Conservation (phyloP, 805 yeast species). For the Spathaspora sp. region DNA sequence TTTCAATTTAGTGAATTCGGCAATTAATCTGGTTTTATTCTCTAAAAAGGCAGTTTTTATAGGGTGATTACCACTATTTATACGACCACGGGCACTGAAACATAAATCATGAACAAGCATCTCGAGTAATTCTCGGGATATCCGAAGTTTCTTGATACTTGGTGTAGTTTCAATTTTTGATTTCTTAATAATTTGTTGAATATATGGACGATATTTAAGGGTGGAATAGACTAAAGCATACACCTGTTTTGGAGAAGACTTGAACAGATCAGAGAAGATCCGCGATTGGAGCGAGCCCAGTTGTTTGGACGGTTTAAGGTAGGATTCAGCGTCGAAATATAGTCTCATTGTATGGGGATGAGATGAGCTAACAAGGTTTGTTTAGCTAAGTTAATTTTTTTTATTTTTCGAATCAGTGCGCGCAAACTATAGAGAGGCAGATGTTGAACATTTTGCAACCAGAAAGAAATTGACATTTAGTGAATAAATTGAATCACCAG, state of each 20-base stretch:
- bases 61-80: slow-evolving; percentile 86
- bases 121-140: slow-evolving; percentile 52
- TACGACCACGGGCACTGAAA: slow-evolving; percentile 70
- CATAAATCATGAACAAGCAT: slow-evolving; percentile 79
- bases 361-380: neutral
- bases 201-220: slow-evolving; percentile 62
- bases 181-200: slow-evolving; percentile 59
- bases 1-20: slow-evolving; percentile 77
- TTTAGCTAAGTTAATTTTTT: neutral
- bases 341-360: slow-evolving; percentile 27
- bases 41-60: slow-evolving; percentile 76
- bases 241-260: slow-evolving; percentile 72
- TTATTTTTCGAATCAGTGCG: neutral
- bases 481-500: too few relatives aligned
- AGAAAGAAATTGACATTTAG: neutral
- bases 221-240: slow-evolving; percentile 83
- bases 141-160: slow-evolving; percentile 34
- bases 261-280: slow-evolving; percentile 30
- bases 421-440: neutral
- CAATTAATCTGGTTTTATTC: slow-evolving; percentile 76
- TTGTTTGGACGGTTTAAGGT: slow-evolving; percentile 16
- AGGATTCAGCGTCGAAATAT: slow-evolving; percentile 42
- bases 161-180: slow-evolving; percentile 61
- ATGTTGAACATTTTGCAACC: neutral
- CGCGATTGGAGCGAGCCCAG: slow-evolving; percentile 33